These are phyloP conservation scores for Podaxis sp. DNA, from an alignment of 768 basidiomycete species.

Conservation along the genomic window DNA sequence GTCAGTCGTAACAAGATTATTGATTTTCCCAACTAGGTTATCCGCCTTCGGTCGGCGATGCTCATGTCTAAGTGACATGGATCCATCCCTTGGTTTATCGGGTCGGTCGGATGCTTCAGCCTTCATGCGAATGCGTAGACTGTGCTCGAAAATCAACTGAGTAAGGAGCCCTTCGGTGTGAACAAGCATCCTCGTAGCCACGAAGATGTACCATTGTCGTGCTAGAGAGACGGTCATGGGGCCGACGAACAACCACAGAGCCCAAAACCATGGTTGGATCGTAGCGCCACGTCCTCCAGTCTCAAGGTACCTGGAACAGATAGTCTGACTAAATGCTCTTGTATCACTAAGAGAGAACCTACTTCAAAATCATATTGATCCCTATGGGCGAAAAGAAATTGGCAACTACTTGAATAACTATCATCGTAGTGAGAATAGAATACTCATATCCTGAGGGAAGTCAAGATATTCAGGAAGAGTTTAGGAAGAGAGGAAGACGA, in stretches of 20 bases:
- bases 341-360: slow-evolving; percentile 3
- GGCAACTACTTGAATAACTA: slow-evolving; percentile 27
- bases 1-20: slow-evolving; percentile 71
- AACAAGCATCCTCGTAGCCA: slow-evolving; percentile 45
- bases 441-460: slow-evolving; percentile 29
- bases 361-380: slow-evolving; percentile 42
- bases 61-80: not conserved
- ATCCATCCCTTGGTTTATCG: not conserved
- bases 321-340: not conserved
- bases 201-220: slow-evolving; percentile 35
- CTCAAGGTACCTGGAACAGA: slow-evolving; percentile 23
- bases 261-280: slow-evolving; percentile 21
- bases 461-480: not conserved
- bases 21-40: slow-evolving; percentile 69
- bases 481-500: not conserved
- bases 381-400: slow-evolving; percentile 39
- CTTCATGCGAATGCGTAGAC: slow-evolving; percentile 60
- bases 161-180: slow-evolving; percentile 45
- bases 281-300: slow-evolving; percentile 16
- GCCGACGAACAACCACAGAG: slow-evolving; percentile 13
- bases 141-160: slow-evolving; percentile 40
- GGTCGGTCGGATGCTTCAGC: slow-evolving; percentile 30
- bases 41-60: slow-evolving; percentile 10
- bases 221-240: slow-evolving; percentile 18
- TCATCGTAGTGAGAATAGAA: slow-evolving; percentile 27